Conservation (phyloP, 2,329 filamentous ascomycete species). For the Madurella mycetomatis region DNA sequence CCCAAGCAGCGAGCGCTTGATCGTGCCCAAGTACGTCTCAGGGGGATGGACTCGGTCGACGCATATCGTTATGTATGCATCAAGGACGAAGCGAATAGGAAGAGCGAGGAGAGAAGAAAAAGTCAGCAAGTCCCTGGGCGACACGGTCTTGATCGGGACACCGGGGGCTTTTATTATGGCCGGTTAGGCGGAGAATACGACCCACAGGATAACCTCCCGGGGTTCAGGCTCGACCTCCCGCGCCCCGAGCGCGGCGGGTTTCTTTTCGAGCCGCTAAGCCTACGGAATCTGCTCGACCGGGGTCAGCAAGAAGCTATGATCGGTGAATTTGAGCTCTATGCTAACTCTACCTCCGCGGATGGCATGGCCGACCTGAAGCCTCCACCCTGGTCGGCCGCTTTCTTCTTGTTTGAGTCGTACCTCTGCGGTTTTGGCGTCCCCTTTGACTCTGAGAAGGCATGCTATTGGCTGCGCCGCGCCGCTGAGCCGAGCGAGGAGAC, state of each 20-base stretch:
- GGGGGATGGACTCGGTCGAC: conserved; percentile 11
- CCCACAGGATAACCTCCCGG: conserved; percentile 18
- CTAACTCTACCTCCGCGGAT: background rate
- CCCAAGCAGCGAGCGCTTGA: conserved; percentile 15
- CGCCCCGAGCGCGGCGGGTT: conserved; percentile 7
- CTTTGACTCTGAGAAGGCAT: conserved; percentile 1
- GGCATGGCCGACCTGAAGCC: background rate
- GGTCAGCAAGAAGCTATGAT: conserved; percentile 11
- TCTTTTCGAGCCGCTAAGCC: conserved; percentile 8
- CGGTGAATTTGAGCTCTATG: conserved; percentile 9
- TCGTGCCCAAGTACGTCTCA: conserved; percentile 15
- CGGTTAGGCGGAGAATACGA: conserved; percentile 16
- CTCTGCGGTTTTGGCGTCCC: conserved; percentile 11
- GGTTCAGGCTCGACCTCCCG: conserved; percentile 15
- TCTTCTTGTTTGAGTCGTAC: conserved; percentile 16
- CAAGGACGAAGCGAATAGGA: conserved; percentile 15
- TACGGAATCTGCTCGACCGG: conserved; percentile 10
- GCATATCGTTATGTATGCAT: conserved; percentile 7
- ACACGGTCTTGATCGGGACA: conserved; percentile 12
- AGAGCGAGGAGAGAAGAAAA: background rate
- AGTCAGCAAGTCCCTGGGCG: background rate
- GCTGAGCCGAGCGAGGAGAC: conserved; percentile 4
- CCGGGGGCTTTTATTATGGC: conserved; percentile 9
- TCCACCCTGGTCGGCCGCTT: conserved; percentile 9
- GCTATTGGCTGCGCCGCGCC: conserved; percentile 13